Evolutionary conservation across 768 basidiomycete species (phyloP).

Genomic region (Leccinum imitatum): DNA sequence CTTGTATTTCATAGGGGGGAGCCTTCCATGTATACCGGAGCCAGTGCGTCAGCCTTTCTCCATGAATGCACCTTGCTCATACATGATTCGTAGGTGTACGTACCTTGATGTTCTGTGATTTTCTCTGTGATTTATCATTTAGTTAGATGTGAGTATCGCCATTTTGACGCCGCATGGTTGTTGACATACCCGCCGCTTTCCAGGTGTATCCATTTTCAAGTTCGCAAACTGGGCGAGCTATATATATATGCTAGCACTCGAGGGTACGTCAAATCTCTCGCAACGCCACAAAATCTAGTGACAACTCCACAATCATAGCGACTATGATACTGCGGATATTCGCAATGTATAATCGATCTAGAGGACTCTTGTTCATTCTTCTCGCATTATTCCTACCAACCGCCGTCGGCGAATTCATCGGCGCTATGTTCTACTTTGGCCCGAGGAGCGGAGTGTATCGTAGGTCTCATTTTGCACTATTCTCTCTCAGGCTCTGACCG

Average conservation of each 20-base stretch:
- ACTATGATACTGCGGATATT: conserved; percentile 11
- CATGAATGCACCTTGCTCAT: background rate
- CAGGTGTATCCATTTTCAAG: conserved; percentile 3
- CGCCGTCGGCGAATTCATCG: background rate
- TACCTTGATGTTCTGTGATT: background rate
- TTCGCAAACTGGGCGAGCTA: conserved; percentile 12
- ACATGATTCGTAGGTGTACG: conserved; percentile 1
- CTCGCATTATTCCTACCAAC: conserved; percentile 1
- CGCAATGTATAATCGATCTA: conserved; percentile 13
- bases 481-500: background rate
- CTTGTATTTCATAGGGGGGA: conserved; percentile 2
- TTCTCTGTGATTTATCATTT: background rate
- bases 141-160: conserved; percentile 3
- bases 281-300: background rate
- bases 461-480: background rate
- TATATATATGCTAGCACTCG: conserved; percentile 9
- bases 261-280: background rate
- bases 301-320: background rate
- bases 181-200: background rate
- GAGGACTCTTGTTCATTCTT: background rate
- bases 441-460: conserved; percentile 1
- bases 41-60: conserved; percentile 2
- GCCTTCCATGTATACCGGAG: background rate
- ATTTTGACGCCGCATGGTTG: background rate
- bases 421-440: conserved; percentile 2